Conservation (phyloP, 441 rosid species). For the Adansonia rubrostipa region DNA sequence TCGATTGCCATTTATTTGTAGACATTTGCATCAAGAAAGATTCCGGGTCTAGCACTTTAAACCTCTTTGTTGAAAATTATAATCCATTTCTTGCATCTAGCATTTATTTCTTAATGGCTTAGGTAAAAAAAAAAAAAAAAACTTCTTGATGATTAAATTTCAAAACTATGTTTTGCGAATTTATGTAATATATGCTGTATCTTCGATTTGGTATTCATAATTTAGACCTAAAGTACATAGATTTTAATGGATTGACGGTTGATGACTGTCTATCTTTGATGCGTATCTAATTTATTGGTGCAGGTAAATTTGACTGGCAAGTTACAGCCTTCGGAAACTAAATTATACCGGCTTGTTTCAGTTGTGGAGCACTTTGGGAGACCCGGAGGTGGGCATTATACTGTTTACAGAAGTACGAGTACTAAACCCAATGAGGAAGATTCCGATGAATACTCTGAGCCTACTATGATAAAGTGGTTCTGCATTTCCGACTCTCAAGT, state of each 20-base stretch:
- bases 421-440: conserved; percentile 30
- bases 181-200: background rate
- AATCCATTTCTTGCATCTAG: conserved; percentile 9
- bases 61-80: conserved; percentile 8
- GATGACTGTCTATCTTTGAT: background rate
- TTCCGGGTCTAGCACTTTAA: background rate
- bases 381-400: conserved; percentile 85
- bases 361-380: conserved; percentile 87
- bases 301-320: conserved; percentile 33
- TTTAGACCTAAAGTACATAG: background rate
- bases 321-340: conserved; percentile 29
- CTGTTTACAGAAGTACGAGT: conserved; percentile 67
- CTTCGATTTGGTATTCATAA: conserved; percentile 4
- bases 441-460: conserved; percentile 28
- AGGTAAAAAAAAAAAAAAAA: background rate
- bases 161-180: background rate
- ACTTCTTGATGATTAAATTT: conserved; percentile 1
- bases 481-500: conserved; percentile 82
- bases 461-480: conserved; percentile 56
- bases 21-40: background rate
- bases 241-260: background rate
- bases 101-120: background rate
- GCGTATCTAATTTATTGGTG: conserved; percentile 17
- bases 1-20: background rate
- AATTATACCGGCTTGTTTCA: conserved; percentile 61